A percentile compares a stretch with the other conserved stretches of the same genome.
Conservation (phyloP, 2,329 filamentous ascomycete species). For the Neonectria neomacrospora region DNA sequence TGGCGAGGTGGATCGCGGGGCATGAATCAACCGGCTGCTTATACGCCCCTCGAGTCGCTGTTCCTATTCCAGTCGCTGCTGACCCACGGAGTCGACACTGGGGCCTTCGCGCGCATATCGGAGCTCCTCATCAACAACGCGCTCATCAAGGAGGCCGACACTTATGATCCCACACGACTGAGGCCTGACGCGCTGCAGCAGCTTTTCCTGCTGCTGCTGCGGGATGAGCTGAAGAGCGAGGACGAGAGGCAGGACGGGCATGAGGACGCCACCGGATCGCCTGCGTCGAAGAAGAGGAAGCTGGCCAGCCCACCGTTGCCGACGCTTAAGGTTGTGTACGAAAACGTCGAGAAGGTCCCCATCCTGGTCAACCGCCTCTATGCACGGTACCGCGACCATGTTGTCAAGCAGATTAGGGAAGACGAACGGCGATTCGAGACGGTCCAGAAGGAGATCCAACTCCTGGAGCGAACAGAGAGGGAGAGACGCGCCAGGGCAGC, state of each 20-base stretch:
- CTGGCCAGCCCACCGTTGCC: conserved; percentile 72
- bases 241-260: conserved; percentile 48
- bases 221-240: conserved; percentile 74
- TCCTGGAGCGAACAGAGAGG: conserved; percentile 67
- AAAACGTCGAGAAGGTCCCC: conserved; percentile 75
- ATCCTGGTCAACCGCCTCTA: conserved; percentile 79
- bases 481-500: conserved; percentile 52
- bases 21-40: conserved; percentile 70
- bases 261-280: conserved; percentile 58
- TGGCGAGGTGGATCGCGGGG: conserved; percentile 65
- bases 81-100: conserved; percentile 71
- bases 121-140: conserved; percentile 78
- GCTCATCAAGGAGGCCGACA: conserved; percentile 74
- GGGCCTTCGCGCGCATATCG: conserved; percentile 78
- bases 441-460: conserved; percentile 74
- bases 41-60: conserved; percentile 87
- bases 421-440: conserved; percentile 76
- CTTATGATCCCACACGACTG: conserved; percentile 79
- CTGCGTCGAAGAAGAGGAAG: conserved; percentile 79
- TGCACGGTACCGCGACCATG: conserved; percentile 75
- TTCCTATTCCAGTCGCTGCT: conserved; percentile 85
- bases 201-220: conserved; percentile 80
- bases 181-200: conserved; percentile 81
- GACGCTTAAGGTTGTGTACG: conserved; percentile 72
- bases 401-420: conserved; percentile 76